Percentiles rank a stretch among this genome's conserved stretches.
These are phyloP conservation scores for Aspergillus saccharolyticus DNA, from an alignment of 495 filamentous ascomycete genomes.

Conservation along the genomic window DNA sequence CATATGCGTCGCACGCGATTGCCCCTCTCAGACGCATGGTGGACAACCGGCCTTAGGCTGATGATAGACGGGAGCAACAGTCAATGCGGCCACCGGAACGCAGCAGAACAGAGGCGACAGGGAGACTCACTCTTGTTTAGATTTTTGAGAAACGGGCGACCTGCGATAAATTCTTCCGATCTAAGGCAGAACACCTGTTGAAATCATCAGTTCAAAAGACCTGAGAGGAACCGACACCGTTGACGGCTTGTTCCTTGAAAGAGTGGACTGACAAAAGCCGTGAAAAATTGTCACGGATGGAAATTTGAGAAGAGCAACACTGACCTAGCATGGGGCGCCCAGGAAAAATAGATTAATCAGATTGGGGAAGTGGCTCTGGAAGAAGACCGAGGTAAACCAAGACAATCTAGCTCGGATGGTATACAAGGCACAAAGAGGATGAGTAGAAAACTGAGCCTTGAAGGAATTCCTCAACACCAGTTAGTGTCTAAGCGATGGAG, in stretches of 20 bases:
- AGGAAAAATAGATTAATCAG: slow-evolving; percentile 9
- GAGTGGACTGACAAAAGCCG: slow-evolving; percentile 23
- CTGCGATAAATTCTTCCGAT: slow-evolving; percentile 14
- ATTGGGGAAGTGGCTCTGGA: background rate
- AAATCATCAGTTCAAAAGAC: slow-evolving; percentile 33
- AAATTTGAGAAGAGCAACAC: slow-evolving; percentile 11
- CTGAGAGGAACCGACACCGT: slow-evolving; percentile 28
- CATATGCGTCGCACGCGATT: background rate
- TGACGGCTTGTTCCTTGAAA: slow-evolving; percentile 31
- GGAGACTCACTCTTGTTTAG: slow-evolving; percentile 31
- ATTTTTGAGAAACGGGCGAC: slow-evolving; percentile 1
- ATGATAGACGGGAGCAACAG: background rate
- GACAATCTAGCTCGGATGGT: background rate
- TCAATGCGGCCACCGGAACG: slow-evolving; percentile 5
- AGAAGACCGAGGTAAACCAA: slow-evolving; percentile 3
- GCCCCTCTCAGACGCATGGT: background rate
- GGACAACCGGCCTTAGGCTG: background rate
- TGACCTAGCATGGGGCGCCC: slow-evolving; percentile 11
- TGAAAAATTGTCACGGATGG: slow-evolving; percentile 3
- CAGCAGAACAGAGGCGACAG: slow-evolving; percentile 6
- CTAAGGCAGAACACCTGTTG: slow-evolving; percentile 19
- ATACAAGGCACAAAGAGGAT: slow-evolving; percentile 7
- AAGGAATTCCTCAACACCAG: slow-evolving; percentile 1
- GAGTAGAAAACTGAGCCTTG: slow-evolving; percentile 12
- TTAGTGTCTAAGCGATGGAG: slow-evolving; percentile 12